Base-by-base conservation (phyloP, 2,329 filamentous ascomycete genomes). In the Talaromyces albobiverticillius region DNA sequence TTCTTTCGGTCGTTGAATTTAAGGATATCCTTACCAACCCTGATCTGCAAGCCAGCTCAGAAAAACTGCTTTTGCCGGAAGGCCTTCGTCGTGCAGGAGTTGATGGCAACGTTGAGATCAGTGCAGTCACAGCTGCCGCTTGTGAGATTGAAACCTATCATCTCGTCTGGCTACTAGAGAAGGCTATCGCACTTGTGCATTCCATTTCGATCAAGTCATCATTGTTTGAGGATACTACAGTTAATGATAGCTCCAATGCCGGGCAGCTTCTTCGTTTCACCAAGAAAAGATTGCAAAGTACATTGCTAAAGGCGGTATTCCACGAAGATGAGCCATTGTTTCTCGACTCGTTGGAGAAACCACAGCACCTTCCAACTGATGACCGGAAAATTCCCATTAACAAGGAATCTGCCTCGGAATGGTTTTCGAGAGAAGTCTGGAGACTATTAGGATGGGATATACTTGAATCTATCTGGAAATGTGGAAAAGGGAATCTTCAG, bases 351-450 rank as follows among this genome's bases (percentile, higher is more conserved):
- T 36, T 56, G 22, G 48, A 43, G 36, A 47, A 42, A 38, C 54
- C 50, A 41, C 9, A 36, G 14, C 9, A 29, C 5, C 14, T 60
- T 65, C 18, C 31, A 38, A 5, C 58, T 54, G 6, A 62, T 65
- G 45, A 59, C 58, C n/a, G 8, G n/a, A 22, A 29, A 13, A 7
- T n/a, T 10, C 20, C 20, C 2, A 29, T 25, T 16, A 25, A 34
- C 14, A 11, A 42, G 2, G 31, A 36, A 16, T 34, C 41, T 2
- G 70, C 76, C 4, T 61, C 73, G 3, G 76, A 81, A 14, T 83
- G 80, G 79, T 84, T 82, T 59, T 73, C 76, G 51, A 73, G 74
- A 53, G 78, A 83, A 59, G 65, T 84, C 2, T 85, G 82, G 82
- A 67, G 72, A 50, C 62, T 84, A 51, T 61, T 85, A 6, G 82